These are phyloP conservation scores for Candida montana DNA, from an alignment of 805 yeast genomes.

Conservation along the genomic window DNA sequence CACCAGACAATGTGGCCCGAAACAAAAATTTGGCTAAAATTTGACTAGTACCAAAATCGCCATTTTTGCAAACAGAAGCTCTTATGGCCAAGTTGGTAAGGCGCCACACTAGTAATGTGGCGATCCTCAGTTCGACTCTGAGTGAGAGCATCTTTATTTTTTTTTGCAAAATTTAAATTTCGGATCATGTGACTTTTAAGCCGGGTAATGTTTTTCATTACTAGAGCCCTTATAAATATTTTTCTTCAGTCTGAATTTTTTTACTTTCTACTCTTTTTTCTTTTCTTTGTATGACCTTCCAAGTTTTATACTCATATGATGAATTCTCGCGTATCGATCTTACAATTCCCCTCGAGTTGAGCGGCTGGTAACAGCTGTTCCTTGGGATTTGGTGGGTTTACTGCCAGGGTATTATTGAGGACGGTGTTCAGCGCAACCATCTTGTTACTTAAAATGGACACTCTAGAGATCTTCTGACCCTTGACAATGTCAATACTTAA, in stretches of 20 bases:
- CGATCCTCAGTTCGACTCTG: slow-evolving; percentile 77
- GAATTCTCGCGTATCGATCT: slow-evolving; percentile 27
- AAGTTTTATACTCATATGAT: slow-evolving; percentile 30
- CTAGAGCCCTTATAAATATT: slow-evolving; percentile 2
- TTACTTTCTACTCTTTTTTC: slow-evolving; percentile 1
- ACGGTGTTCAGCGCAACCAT: slow-evolving; percentile 26
- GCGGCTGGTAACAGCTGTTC: slow-evolving; percentile 14
- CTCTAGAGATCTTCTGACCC: slow-evolving; percentile 28
- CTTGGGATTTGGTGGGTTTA: slow-evolving; percentile 16
- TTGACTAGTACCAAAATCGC: background rate
- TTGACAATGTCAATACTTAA: background rate
- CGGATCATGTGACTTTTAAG: too few species aligned
- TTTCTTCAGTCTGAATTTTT: background rate
- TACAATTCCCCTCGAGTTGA: slow-evolving; percentile 26
- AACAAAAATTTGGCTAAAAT: too few species aligned
- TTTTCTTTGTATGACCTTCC: slow-evolving; percentile 25
- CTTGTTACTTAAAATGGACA: slow-evolving; percentile 26
- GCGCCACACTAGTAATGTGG: slow-evolving; percentile 82
- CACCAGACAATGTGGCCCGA: too few species aligned
- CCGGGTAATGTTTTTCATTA: background rate
- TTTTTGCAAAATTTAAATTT: background rate
- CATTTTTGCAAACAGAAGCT: slow-evolving; percentile 23
- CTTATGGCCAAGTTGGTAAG: slow-evolving; percentile 65
- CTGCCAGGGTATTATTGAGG: slow-evolving; percentile 27
- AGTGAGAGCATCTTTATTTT: slow-evolving; percentile 47